phyloP scores from a whole-genome alignment of 352 stramenopile species.

The Globisporangium cederbergense region DNA sequence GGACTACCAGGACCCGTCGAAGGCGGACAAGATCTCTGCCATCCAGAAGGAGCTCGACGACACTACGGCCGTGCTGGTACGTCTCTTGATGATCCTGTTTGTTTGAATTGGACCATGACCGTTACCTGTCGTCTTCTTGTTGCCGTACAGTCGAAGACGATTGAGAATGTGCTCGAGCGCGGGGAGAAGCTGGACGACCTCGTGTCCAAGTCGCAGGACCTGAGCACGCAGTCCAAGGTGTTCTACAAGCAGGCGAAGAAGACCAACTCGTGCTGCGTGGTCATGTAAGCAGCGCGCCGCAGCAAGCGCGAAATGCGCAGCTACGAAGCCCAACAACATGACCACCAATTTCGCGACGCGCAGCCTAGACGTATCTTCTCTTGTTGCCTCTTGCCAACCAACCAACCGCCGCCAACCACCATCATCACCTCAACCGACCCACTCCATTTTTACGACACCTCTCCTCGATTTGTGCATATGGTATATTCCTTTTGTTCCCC shows the following conservation, averaged over 20 bases:
- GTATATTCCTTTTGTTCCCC: conserved; percentile 26
- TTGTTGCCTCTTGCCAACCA: background rate
- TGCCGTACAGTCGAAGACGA: conserved; percentile 93
- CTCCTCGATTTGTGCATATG: conserved; percentile 33
- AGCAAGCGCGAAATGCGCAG: no score
- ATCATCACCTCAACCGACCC: conserved; percentile 5
- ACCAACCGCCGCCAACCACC: background rate
- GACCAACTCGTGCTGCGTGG: conserved; percentile 98
- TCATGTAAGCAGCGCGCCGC: conserved; percentile 58
- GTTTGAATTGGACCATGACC: no score
- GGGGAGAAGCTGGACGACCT: conserved; percentile 99
- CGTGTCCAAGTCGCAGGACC: conserved; percentile 97
- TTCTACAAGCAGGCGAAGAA: conserved; percentile 99
- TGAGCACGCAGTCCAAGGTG: conserved; percentile 98
- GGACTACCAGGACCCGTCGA: conserved; percentile 97
- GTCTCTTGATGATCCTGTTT: background rate
- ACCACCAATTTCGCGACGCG: background rate
- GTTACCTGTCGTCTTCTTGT: background rate
- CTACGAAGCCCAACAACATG: background rate
- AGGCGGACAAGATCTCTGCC: conserved; percentile 99
- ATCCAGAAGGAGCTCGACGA: conserved; percentile 99
- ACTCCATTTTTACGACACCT: background rate
- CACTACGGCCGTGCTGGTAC: conserved; percentile 95
- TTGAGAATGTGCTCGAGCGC: conserved; percentile 98
- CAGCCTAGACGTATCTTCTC: conserved; percentile 14